Evolutionary conservation across 257 asterid species (phyloP).

Genomic region (Solanum pimpinellifolium): DNA sequence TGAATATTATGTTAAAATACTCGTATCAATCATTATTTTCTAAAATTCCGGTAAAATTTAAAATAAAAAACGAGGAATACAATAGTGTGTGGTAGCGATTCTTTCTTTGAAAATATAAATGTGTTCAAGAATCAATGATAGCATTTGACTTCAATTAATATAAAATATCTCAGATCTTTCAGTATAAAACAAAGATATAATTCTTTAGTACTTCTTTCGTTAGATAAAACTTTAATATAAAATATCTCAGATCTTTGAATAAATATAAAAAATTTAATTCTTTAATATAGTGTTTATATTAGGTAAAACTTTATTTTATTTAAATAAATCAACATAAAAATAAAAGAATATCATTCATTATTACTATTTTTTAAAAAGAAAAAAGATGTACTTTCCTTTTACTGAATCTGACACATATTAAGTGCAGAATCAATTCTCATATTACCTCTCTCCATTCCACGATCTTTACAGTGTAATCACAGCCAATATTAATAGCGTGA

Average conservation of each 20-base stretch:
- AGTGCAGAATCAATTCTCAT: neutral
- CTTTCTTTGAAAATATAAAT: neutral
- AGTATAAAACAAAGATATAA: neutral
- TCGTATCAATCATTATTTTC: no score
- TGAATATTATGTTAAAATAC: no score
- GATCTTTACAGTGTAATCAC: no score
- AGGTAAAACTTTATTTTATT: neutral
- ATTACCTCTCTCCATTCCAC: neutral
- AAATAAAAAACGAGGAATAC: no score
- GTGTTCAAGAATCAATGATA: neutral
- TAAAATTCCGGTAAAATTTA: fast-evolving
- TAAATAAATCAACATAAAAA: no score
- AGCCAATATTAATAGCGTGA: no score
- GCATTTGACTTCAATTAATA: neutral
- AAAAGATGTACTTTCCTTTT: neutral
- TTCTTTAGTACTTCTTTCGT: neutral
- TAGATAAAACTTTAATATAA: neutral
- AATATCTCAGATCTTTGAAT: no score
- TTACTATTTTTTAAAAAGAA: neutral
- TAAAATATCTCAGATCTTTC: no score
- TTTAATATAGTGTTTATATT: no score
- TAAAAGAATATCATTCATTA: neutral
- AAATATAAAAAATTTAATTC: no score
- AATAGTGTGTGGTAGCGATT: neutral
- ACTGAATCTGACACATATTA: neutral